These are phyloP conservation scores for Trichoderma simmonsii DNA, from an alignment of 2,329 filamentous ascomycete species.

Conservation along the genomic window DNA sequence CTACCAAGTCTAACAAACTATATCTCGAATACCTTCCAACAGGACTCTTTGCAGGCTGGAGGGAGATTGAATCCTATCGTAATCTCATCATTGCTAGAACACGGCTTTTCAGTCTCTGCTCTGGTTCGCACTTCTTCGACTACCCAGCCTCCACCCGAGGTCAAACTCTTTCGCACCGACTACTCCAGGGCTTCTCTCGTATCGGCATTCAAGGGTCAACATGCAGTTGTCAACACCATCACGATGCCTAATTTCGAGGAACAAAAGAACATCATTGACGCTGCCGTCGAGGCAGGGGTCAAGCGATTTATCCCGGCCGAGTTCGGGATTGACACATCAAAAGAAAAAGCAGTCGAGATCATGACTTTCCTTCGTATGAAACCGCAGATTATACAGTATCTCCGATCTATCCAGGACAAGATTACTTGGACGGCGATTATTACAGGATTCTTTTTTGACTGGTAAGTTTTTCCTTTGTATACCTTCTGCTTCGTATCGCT, in stretches of 20 bases:
- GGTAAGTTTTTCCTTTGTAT: background rate
- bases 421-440: background rate
- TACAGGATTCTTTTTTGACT: background rate
- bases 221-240: constrained; percentile 1
- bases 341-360: background rate
- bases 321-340: constrained; percentile 1
- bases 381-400: background rate
- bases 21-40: background rate
- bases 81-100: background rate
- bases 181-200: background rate
- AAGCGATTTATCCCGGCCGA: background rate
- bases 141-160: background rate
- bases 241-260: background rate
- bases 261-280: constrained; percentile 5
- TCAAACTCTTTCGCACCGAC: background rate
- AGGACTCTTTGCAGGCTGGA: background rate
- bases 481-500: background rate
- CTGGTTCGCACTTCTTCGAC: background rate
- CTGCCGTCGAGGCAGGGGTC: background rate
- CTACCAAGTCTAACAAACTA: background rate
- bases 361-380: background rate
- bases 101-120: background rate
- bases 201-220: background rate
- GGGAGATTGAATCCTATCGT: background rate
- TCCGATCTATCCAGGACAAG: background rate